Evolutionary conservation across 164 flowering plant genomes (phyloP), one percentile per base, ranked within the genome.

Genomic region (Macadamia tetraphylla): DNA sequence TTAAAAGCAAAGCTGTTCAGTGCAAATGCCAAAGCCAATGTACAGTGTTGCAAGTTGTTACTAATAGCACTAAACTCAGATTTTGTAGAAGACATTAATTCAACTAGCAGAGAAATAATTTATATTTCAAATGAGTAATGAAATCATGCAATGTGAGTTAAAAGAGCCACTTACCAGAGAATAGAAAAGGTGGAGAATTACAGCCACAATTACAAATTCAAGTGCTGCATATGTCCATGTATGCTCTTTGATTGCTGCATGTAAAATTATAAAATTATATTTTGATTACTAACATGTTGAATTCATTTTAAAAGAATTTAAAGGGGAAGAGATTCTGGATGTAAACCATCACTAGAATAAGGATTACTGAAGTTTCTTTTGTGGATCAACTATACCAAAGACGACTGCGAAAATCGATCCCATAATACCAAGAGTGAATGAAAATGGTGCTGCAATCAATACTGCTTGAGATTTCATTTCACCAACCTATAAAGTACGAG

Each of bases 141-240:
- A 49, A 49, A 49, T 49, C 53, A 49, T 49, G 53, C 53, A 49
- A 8, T 10, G 15, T 1, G 15, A 49, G 11, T 49, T 60, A 14
- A 51, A 68, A 70, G 53, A 40, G 67, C 29, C 42, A 69, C 87
- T 80, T 43, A 93, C 98, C 80, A 76, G 3, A 11, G 80, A 56
- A 72, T 93, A 89, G 71, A 87, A 79, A 14, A 92, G 29, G 56
- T 89, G 87, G 69, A 88, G 82, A 55, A 60, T 66, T 43, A 85
- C 64, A 49, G 88, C 86, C 29, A 88, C 83, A 53, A 92, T 84
- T 4, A 80, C 88, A 78, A 92, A 90, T 80, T 90, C 92, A 52
- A 92, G 81, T 72, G 98, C 98, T 42, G 98, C 91, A 76, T 81
- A 93, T 30, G 97, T 82, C 98, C 98, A 93, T 79, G 84, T 81